Evolutionary conservation across 805 yeast genomes (phyloP).

Genomic region (Lipomyces sp.): DNA sequence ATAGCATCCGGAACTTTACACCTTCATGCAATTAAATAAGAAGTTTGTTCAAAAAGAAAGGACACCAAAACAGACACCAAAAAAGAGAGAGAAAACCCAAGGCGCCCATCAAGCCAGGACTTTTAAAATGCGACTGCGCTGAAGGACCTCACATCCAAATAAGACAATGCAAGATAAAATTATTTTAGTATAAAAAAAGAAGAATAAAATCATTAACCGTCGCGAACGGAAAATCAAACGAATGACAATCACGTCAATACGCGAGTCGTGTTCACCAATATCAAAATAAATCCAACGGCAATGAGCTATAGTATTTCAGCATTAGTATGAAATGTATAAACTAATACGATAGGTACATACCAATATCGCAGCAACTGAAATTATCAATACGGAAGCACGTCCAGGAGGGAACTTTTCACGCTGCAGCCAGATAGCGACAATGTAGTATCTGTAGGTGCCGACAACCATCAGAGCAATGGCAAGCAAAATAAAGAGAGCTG

Average conservation of each 20-base stretch:
- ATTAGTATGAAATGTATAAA: neutral
- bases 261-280: constrained; percentile 19
- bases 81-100: no score
- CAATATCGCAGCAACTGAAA: constrained; percentile 12
- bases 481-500: constrained; percentile 16
- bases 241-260: neutral
- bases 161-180: no score
- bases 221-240: no score
- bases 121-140: no score
- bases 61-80: no score
- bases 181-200: no score
- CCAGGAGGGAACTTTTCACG: constrained; percentile 25
- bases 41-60: no score
- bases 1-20: no score
- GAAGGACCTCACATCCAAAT: no score
- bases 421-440: constrained; percentile 25
- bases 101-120: no score
- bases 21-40: no score
- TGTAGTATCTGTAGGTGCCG: constrained; percentile 22
- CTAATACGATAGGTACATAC: constrained; percentile 3
- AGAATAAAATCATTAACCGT: no score
- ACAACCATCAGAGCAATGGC: constrained; percentile 19
- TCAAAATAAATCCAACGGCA: constrained; percentile 14
- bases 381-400: constrained; percentile 20
- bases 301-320: constrained; percentile 11